These are phyloP conservation scores for Coemansia guatemalensis DNA, from an alignment of 192 early-diverging fungal genomes.

Conservation along the genomic window DNA sequence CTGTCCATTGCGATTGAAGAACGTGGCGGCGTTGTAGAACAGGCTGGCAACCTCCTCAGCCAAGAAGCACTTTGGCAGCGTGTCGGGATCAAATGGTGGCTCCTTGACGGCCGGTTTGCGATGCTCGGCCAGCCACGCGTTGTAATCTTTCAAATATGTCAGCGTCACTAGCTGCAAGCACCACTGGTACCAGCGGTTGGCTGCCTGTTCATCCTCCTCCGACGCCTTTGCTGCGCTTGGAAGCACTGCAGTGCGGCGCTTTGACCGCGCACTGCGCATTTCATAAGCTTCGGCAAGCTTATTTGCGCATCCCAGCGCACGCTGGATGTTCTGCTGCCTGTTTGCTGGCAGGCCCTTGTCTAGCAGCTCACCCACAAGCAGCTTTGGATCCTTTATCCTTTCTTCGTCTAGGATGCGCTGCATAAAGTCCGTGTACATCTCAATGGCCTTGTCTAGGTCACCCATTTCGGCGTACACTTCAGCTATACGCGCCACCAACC, in stretches of 20 bases:
- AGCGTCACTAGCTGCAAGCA: slow-evolving; percentile 51
- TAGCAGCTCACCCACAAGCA: slow-evolving; percentile 29
- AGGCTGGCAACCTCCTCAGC: slow-evolving; percentile 45
- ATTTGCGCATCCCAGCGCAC: slow-evolving; percentile 47
- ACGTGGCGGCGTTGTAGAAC: slow-evolving; percentile 52
- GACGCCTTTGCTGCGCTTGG: slow-evolving; percentile 21
- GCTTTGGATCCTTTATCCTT: slow-evolving; percentile 38
- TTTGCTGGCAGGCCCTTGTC: slow-evolving; percentile 17
- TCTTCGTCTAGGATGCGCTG: slow-evolving; percentile 39
- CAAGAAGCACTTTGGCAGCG: slow-evolving; percentile 44
- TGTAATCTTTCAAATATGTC: slow-evolving; percentile 50
- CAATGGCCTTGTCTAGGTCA: slow-evolving; percentile 39
- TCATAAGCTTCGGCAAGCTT: slow-evolving; percentile 52
- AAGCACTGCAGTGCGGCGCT: slow-evolving; percentile 40
- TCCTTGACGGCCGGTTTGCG: slow-evolving; percentile 18
- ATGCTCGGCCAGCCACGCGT: slow-evolving; percentile 36
- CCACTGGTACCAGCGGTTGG: slow-evolving; percentile 55
- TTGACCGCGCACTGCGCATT: slow-evolving; percentile 31
- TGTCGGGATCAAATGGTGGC: slow-evolving; percentile 46
- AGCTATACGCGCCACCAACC: slow-evolving; percentile 43
- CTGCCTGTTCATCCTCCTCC: slow-evolving; percentile 26
- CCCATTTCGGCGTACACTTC: slow-evolving; percentile 44
- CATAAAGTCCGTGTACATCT: slow-evolving; percentile 37
- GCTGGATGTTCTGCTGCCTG: slow-evolving; percentile 31
- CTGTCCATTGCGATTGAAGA: slow-evolving; percentile 35